Base-by-base conservation (phyloP, 2,329 filamentous ascomycete genomes). In the Coniochaeta sp. region DNA sequence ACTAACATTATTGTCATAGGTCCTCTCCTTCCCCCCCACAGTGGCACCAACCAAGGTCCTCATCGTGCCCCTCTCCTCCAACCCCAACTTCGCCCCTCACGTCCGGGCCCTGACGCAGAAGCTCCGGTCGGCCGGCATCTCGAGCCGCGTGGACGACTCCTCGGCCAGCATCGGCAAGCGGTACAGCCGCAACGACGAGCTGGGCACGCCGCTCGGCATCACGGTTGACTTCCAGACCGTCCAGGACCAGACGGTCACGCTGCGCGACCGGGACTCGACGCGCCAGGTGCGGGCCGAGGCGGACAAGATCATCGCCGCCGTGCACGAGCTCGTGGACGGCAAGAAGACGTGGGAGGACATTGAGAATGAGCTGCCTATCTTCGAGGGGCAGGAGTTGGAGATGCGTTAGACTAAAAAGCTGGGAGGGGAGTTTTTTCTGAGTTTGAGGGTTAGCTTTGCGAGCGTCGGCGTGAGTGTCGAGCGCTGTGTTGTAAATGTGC, bases 181-280 rank as follows among this genome's bases (percentile, higher is more conserved):
- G 51, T 97, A 95, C 71, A 85, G 87, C 66, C 85, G 94, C 63
- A 96, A 96, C 67, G 92, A 97, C 69, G 92, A 97, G 74, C 81
- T 96, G 53, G 94, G 92, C 63, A 97, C 94, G 42, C 90, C 92
- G 7, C 85, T 96, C 58, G 92, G 91, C 65, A 85, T 97, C 69
- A 97, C 92, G 0, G 82, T 97, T 54, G 92, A 97, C 70, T 97
- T 96, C 80, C 89, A 97, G 76, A 95, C 89, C 47, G 75, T 96
- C 59, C 84, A 95, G 71, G 91, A 96, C 67, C 82, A 82, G 65
- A 87, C 87, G 7, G 82, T 95, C 65, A 97, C 92, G 1, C 81
- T 97, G 58, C 79, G 92, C 65, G 92, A 97, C 68, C 85, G 91
- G 57, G 94, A 97, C 72, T 87, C 86, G 38, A 96, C 89, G 51